Percentiles rank a stretch among this genome's conserved stretches.
Conservation (phyloP, 352 stramenopile genomes). For the Pythium biforme region DNA sequence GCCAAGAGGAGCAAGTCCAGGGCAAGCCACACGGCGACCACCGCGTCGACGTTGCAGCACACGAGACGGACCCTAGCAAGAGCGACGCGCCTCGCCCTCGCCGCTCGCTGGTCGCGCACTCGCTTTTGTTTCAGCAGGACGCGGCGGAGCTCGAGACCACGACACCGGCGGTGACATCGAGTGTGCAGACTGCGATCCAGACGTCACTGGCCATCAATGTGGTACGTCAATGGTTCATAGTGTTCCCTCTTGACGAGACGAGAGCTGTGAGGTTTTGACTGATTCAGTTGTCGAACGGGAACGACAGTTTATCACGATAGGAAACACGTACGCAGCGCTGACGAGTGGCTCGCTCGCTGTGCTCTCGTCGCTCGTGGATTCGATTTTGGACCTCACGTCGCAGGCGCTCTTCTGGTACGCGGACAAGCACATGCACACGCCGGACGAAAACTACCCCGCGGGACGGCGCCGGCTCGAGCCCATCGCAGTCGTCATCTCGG, state of each 20-base stretch:
- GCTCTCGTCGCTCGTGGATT: constrained; percentile 93
- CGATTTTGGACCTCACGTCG: constrained; percentile 92
- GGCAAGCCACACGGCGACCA: background rate
- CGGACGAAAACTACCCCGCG: constrained; percentile 92
- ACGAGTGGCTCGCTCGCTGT: constrained; percentile 91
- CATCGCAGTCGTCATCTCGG: constrained; percentile 94
- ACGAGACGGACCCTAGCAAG: background rate
- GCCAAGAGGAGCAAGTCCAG: background rate
- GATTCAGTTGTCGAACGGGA: no score
- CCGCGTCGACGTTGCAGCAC: no score
- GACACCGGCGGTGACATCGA: constrained; percentile 34
- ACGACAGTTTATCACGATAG: constrained; percentile 25
- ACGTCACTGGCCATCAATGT: constrained; percentile 71
- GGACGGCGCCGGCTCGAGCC: constrained; percentile 92
- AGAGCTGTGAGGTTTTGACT: no score
- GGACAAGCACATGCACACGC: constrained; percentile 90
- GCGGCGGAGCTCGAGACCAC: constrained; percentile 48
- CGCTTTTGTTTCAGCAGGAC: constrained; percentile 57
- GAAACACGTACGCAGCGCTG: constrained; percentile 76
- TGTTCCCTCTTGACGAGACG: no score
- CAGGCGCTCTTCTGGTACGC: constrained; percentile 94
- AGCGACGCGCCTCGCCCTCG: background rate
- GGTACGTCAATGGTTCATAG: no score
- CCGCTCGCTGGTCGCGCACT: constrained; percentile 70
- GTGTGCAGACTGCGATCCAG: constrained; percentile 71